phyloP scores from a whole-genome alignment of 768 basidiomycete species.

The Daedaleopsis sinensis region DNA sequence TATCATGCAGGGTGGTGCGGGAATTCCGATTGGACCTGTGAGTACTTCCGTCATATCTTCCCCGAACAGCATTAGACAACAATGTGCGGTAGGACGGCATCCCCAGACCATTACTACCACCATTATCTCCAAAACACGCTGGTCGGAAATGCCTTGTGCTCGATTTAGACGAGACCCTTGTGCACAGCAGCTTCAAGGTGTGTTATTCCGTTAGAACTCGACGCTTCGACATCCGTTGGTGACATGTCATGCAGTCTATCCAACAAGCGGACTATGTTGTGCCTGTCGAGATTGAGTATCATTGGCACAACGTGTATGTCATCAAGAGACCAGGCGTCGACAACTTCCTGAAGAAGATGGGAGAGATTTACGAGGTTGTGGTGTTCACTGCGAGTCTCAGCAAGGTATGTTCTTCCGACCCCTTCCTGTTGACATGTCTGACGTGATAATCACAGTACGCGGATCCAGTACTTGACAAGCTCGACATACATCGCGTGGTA shows the following conservation, averaged over 20 bases:
- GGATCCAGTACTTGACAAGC: conserved; percentile 96
- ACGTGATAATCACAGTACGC: conserved; percentile 71
- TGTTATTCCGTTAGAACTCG: conserved; percentile 16
- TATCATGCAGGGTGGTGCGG: conserved; percentile 89
- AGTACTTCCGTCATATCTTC: conserved; percentile 35
- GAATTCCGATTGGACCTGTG: conserved; percentile 93
- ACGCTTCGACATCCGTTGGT: neutral
- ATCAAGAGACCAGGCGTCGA: conserved; percentile 99
- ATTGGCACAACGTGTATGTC: conserved; percentile 98
- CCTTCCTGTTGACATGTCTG: conserved; percentile 1
- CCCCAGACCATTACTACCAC: conserved; percentile 87
- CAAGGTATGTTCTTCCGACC: conserved; percentile 63
- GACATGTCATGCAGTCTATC: conserved; percentile 66
- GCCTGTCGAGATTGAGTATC: conserved; percentile 97
- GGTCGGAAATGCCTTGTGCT: conserved; percentile 96
- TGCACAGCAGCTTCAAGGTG: conserved; percentile 99
- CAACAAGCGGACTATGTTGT: conserved; percentile 96
- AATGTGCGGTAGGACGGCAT: conserved; percentile 67
- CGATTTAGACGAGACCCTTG: conserved; percentile 95
- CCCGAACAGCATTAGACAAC: neutral
- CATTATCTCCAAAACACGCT: conserved; percentile 74
- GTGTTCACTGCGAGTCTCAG: conserved; percentile 97
- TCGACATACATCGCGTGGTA: conserved; percentile 91
- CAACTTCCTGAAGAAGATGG: conserved; percentile 96
- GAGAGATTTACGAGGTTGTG: conserved; percentile 96